Evolutionary conservation across 176 grass and related monocot species (phyloP).

Genomic region (Echinochloa phyllopogon): DNA sequence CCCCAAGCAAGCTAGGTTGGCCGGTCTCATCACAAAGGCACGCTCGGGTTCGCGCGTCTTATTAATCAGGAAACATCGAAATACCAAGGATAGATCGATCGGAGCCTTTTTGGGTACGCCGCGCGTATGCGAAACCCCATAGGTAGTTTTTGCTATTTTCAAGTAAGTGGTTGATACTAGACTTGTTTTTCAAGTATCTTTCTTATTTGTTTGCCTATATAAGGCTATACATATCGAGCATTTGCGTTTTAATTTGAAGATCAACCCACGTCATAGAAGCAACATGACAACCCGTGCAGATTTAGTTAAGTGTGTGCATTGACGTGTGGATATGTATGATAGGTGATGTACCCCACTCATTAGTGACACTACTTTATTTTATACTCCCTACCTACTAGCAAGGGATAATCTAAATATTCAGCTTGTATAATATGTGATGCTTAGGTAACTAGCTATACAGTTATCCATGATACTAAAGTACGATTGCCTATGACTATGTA

Average conservation of each 20-base stretch:
- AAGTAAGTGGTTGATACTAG: too few relatives aligned
- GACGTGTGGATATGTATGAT: slow-evolving; percentile 1
- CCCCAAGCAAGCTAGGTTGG: slow-evolving; percentile 31
- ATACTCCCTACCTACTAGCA: slow-evolving; percentile 35
- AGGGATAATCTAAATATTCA: slow-evolving; percentile 43
- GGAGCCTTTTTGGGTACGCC: not conserved
- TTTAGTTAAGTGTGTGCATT: not conserved
- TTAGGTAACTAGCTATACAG: slow-evolving; percentile 30
- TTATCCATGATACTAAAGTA: slow-evolving; percentile 38
- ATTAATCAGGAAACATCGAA: slow-evolving; percentile 22
- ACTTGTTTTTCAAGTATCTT: not conserved
- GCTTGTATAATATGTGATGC: slow-evolving; percentile 25
- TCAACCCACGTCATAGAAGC: not conserved
- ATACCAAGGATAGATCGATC: not conserved
- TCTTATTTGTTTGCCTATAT: not conserved
- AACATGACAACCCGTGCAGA: slow-evolving; percentile 3
- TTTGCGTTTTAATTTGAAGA: not conserved
- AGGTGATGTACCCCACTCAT: slow-evolving; percentile 40
- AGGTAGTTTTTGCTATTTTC: not conserved
- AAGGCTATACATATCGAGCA: not conserved
- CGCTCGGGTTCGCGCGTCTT: slow-evolving; percentile 22
- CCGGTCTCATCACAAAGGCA: slow-evolving; percentile 5
- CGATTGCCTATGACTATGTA: not conserved
- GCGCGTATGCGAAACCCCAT: not conserved
- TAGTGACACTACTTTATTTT: not conserved